phyloP scores from a whole-genome alignment of 345 rosid genomes.

The Linum tenue region DNA sequence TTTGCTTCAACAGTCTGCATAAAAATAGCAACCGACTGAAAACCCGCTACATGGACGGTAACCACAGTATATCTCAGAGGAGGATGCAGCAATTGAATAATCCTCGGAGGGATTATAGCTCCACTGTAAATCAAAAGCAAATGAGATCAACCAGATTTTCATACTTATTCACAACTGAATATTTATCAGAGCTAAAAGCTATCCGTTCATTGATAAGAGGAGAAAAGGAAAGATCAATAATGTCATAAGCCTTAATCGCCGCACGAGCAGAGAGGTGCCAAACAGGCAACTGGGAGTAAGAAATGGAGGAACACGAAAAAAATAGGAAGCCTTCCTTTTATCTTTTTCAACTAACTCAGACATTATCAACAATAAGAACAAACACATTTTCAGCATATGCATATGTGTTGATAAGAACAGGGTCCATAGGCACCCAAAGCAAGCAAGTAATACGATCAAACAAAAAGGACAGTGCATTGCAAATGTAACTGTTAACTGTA shows the following conservation, averaged over 20 bases:
- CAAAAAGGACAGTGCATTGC: neutral
- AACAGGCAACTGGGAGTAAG: neutral
- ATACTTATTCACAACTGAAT: neutral
- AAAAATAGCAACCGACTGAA: constrained; percentile 99
- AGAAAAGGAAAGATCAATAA: neutral
- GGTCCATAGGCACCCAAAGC: neutral
- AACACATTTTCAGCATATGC: neutral
- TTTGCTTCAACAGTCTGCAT: constrained; percentile 84
- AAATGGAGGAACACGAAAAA: neutral
- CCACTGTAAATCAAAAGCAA: neutral
- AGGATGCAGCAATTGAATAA: neutral
- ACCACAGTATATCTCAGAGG: constrained; percentile 78
- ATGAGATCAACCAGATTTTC: neutral
- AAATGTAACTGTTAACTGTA: neutral
- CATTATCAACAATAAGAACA: neutral
- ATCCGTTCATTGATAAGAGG: neutral
- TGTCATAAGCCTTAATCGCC: neutral
- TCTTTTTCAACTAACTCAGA: neutral
- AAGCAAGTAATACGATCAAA: neutral
- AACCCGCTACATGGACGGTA: constrained; percentile 88
- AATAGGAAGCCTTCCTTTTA: neutral
- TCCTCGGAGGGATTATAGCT: neutral
- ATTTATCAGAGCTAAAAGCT: neutral
- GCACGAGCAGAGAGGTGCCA: neutral
- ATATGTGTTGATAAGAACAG: neutral